Evolutionary conservation across 2,329 filamentous ascomycete species (phyloP).

Genomic region (Grosmannia clavigera): DNA sequence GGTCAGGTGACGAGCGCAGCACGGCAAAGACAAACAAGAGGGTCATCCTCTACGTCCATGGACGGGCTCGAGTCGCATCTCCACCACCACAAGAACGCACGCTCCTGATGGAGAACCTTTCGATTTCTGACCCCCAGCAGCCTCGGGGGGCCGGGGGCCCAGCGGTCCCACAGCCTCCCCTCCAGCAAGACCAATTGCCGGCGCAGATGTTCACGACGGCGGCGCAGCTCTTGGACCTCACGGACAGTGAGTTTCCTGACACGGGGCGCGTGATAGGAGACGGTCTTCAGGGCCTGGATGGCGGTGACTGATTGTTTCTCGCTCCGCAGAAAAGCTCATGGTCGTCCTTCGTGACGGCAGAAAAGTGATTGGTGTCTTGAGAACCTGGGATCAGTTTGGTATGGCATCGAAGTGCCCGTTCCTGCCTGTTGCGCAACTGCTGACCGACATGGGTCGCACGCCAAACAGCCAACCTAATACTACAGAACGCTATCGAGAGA

Average conservation of each 20-base stretch:
- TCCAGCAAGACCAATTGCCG: conserved; percentile 52
- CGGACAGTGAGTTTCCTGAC: conserved; percentile 66
- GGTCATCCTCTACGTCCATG: background rate
- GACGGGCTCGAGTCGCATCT: background rate
- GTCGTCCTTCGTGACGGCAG: conserved; percentile 83
- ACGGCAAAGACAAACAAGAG: background rate
- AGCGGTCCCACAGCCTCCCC: conserved; percentile 21
- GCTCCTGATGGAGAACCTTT: conserved; percentile 20
- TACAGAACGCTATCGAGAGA: conserved; percentile 85
- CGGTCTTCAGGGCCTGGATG: background rate
- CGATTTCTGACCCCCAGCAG: conserved; percentile 18
- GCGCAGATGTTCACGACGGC: conserved; percentile 99
- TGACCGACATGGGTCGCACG: background rate
- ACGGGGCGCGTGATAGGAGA: background rate
- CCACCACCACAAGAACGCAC: background rate
- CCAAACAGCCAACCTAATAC: conserved; percentile 70
- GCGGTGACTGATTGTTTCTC: background rate
- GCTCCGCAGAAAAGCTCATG: conserved; percentile 73
- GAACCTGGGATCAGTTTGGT: conserved; percentile 99
- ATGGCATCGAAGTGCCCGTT: conserved; percentile 15
- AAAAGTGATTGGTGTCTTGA: conserved; percentile 82
- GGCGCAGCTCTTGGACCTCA: conserved; percentile 87
- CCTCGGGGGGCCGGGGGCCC: conserved; percentile 18
- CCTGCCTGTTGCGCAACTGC: background rate
- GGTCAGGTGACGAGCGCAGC: background rate